Conservation (phyloP, 2,329 filamentous ascomycete species). For the Colletotrichum melonis region DNA sequence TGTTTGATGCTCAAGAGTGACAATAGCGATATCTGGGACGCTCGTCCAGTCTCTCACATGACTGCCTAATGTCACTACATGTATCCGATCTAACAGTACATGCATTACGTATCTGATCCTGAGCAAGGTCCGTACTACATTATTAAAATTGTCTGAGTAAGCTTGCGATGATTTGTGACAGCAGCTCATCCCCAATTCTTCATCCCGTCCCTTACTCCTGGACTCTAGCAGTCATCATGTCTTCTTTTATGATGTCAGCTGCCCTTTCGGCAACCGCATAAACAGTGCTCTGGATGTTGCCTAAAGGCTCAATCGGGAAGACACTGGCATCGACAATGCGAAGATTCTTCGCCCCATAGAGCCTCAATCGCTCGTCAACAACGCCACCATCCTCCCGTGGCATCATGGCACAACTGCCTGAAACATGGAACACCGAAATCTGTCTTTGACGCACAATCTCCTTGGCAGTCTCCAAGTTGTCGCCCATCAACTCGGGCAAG, state of each 20-base stretch:
- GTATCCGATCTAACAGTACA: too few species aligned
- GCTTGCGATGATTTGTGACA: background rate
- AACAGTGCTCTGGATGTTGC: slow-evolving; percentile 46
- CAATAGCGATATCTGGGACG: too few species aligned
- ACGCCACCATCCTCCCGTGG: slow-evolving; percentile 57
- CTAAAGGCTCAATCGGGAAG: slow-evolving; percentile 54
- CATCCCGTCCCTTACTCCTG: accelerated
- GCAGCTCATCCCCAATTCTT: background rate
- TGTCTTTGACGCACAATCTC: slow-evolving; percentile 48
- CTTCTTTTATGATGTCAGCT: slow-evolving; percentile 47
- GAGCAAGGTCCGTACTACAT: too few species aligned
- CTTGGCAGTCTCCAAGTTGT: slow-evolving; percentile 47
- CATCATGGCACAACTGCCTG: slow-evolving; percentile 61
- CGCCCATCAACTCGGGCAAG: slow-evolving; percentile 44
- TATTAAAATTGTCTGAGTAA: background rate
- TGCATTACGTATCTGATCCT: too few species aligned
- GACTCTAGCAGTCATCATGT: background rate
- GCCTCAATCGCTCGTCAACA: slow-evolving; percentile 53
- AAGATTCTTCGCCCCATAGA: slow-evolving; percentile 56
- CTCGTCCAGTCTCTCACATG: too few species aligned
- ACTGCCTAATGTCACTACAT: too few species aligned
- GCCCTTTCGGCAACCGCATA: slow-evolving; percentile 53
- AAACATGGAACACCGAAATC: slow-evolving; percentile 57
- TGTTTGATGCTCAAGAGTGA: too few species aligned
- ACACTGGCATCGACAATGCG: slow-evolving; percentile 59